These are phyloP conservation scores for Aphanomyces cochlioides DNA, from an alignment of 352 stramenopile genomes.

Conservation along the genomic window DNA sequence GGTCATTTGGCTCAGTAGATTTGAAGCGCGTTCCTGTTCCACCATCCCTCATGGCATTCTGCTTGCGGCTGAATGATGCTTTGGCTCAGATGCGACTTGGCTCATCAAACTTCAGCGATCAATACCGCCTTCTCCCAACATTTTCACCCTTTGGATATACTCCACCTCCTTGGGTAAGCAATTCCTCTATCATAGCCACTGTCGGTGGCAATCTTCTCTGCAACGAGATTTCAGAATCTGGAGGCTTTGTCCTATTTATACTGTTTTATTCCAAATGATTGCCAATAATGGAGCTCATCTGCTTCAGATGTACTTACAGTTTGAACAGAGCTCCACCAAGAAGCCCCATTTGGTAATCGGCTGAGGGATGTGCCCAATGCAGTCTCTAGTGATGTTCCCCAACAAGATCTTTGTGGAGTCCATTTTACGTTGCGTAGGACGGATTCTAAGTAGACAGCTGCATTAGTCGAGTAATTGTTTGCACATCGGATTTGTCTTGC, in stretches of 20 bases:
- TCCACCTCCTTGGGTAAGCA: neutral
- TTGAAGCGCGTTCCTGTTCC: neutral
- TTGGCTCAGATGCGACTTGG: neutral
- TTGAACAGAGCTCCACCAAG: neutral
- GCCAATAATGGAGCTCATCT: neutral
- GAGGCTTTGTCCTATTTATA: neutral
- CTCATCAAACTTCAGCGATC: neutral
- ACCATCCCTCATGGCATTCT: neutral
- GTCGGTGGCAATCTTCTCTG: neutral
- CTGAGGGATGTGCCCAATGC: neutral
- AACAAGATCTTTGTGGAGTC: neutral
- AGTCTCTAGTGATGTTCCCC: neutral
- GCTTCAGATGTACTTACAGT: neutral
- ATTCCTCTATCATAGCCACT: too few species aligned
- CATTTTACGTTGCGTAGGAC: neutral
- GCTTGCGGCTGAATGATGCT: neutral
- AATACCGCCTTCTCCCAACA: neutral
- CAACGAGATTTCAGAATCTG: neutral
- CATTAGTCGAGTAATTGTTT: neutral
- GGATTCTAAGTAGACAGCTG: neutral
- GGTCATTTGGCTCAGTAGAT: slow-evolving; percentile 19
- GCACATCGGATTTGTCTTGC: neutral
- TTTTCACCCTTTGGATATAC: neutral
- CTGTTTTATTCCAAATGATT: neutral
- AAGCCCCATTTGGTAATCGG: neutral